Conservation (phyloP, 2,329 filamentous ascomycete genomes). For the Colletotrichum acutatum region DNA sequence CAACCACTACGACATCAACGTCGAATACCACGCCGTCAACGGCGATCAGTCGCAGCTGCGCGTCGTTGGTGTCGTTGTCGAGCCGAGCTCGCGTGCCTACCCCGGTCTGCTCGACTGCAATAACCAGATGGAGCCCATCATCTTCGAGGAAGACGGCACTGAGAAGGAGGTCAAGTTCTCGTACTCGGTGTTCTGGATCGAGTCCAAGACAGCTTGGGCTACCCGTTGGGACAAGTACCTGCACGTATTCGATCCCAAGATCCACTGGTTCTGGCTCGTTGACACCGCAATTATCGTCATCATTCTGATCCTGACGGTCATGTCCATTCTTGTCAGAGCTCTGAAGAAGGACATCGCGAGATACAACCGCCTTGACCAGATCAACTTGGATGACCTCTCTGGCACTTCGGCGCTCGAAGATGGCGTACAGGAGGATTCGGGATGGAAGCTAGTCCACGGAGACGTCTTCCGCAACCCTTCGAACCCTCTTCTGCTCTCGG, state of each 20-base stretch:
- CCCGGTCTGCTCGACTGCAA: slow-evolving; percentile 72
- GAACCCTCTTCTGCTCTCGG: slow-evolving; percentile 83
- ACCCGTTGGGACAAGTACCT: slow-evolving; percentile 99
- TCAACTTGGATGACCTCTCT: slow-evolving; percentile 89
- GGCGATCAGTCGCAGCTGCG: slow-evolving; percentile 76
- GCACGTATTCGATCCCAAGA: slow-evolving; percentile 96
- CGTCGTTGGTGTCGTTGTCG: slow-evolving; percentile 91
- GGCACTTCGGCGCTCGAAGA: slow-evolving; percentile 85
- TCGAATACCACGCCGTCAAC: slow-evolving; percentile 89
- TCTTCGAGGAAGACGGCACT: slow-evolving; percentile 67
- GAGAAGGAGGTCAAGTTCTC: slow-evolving; percentile 78
- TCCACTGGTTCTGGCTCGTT: slow-evolving; percentile 97
- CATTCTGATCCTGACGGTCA: slow-evolving; percentile 90
- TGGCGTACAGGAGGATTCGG: slow-evolving; percentile 95
- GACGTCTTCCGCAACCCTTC: slow-evolving; percentile 94
- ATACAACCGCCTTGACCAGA: slow-evolving; percentile 94
- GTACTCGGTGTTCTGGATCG: slow-evolving; percentile 91
- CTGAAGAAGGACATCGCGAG: slow-evolving; percentile 94
- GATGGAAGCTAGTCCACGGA: slow-evolving; percentile 98
- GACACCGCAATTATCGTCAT: slow-evolving; percentile 96
- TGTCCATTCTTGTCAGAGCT: slow-evolving; percentile 89
- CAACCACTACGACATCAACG: slow-evolving; percentile 94
- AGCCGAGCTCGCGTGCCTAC: slow-evolving; percentile 78
- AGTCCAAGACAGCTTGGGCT: slow-evolving; percentile 89
- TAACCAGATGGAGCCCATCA: slow-evolving; percentile 64